Evolutionary conservation across 2,329 filamentous ascomycete species (phyloP), one percentile per base, ranked within the genome.

Genomic region (Epichloe sibirici): DNA sequence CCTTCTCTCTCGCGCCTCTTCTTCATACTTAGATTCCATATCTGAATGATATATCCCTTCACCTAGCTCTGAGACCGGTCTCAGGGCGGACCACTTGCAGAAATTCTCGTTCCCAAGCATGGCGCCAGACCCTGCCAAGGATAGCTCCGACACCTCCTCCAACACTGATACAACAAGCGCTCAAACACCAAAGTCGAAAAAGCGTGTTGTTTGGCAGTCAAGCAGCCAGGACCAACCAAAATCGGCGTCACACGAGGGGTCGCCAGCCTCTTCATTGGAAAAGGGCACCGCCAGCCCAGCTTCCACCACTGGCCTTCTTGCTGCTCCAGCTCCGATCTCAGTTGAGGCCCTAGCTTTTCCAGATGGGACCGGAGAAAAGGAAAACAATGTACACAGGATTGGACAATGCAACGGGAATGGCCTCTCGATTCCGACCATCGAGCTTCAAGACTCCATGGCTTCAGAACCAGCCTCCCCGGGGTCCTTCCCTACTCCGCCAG

Each of bases 151-250:
- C 23, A 40, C n/a, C 25, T 57, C 60, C 17, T 37, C 46, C 37
- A 46, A 46, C 62, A 62, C 57, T 58, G 40, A 35, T 35, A 51
- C 51, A 6, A 37, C 48, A 17, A 49, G 61, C 51, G 65, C 64
- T 37, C 65, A 67, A 25, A 53, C 57, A 49, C 65, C 61, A 48
- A 71, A 61, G 56, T 66, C 68, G 49, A 72, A 72, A 64, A 72
- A 72, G 63, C 63, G 65, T 44, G 69, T 72, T 13, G 69, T 64
- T 48, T 72, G 66, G 53, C 66, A 66, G 51, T 60, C 64, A 46
- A 65, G 61, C 56, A 64, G 63, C 49, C 53, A 53, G 13, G 25
- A 37, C 17, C 31, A 44, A 21, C n/a, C 38, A 59, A 62, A 44
- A 62, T 57, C 43, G 51, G 49, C 37, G 48, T 56, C 38, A 51